Evolutionary conservation across 1,139 yeast species (phyloP).

Genomic region (Blastobotrys apis): DNA sequence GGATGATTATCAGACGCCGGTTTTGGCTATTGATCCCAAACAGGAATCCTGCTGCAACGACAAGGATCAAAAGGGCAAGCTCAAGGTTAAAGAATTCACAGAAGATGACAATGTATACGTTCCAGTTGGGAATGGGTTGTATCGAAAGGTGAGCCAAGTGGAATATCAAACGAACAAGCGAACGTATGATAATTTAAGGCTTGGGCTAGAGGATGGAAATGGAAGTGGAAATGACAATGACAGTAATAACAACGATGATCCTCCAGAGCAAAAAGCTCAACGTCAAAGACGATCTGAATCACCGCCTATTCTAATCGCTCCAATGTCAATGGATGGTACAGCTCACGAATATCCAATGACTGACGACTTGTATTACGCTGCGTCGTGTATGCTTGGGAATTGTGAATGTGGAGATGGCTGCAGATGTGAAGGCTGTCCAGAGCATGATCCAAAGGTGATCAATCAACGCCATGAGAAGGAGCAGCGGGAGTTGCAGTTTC

Average conservation of each 20-base stretch:
- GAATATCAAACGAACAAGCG: conserved; percentile 15
- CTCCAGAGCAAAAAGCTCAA: too few relatives aligned
- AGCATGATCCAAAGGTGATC: conserved; percentile 31
- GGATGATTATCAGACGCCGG: conserved; percentile 1
- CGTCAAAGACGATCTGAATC: background rate
- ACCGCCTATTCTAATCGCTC: conserved; percentile 34
- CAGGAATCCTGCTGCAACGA: background rate
- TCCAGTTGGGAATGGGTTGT: conserved; percentile 36
- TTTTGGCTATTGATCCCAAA: conserved; percentile 1
- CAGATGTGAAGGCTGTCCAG: conserved; percentile 37
- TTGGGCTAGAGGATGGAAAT: too few relatives aligned
- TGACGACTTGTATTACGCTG: conserved; percentile 32
- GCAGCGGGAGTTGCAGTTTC: too few relatives aligned
- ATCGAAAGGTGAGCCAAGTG: conserved; percentile 21
- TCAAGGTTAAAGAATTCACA: conserved; percentile 14
- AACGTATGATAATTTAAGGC: conserved; percentile 7
- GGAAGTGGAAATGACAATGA: background rate
- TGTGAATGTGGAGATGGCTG: conserved; percentile 39
- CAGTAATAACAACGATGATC: conserved; percentile 1
- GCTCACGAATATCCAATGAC: conserved; percentile 15
- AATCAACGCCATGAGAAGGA: too few relatives aligned
- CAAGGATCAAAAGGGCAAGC: conserved; percentile 3
- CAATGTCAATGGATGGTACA: conserved; percentile 33
- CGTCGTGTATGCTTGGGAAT: conserved; percentile 39
- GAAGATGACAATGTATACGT: conserved; percentile 30